Conservation (phyloP, 78 protist species). For the Protostelium mycophagum region DNA sequence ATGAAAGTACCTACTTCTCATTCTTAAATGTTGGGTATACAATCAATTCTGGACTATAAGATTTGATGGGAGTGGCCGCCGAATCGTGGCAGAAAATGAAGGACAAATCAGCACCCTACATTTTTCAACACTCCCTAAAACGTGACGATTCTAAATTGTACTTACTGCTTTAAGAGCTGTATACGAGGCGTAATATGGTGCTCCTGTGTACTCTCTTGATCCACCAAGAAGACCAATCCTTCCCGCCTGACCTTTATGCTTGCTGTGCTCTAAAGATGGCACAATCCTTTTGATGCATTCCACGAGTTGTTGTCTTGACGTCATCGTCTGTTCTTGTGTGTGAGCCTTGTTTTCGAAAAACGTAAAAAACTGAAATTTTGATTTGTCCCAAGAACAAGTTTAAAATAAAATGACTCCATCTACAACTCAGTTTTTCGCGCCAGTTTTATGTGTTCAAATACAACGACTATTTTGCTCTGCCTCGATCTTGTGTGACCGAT, state of each 20-base stretch:
- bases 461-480: no score
- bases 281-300: neutral
- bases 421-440: no score
- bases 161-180: neutral
- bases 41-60: conserved; percentile 51
- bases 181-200: conserved; percentile 31
- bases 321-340: neutral
- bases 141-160: neutral
- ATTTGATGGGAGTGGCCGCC: conserved; percentile 58
- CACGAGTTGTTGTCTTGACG: neutral
- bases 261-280: neutral
- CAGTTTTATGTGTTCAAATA: no score
- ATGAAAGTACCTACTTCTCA: conserved; percentile 16
- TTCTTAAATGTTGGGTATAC: conserved; percentile 41
- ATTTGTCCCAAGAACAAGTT: no score
- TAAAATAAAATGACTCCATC: no score
- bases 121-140: neutral
- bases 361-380: no score
- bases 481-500: no score
- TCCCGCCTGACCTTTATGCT: conserved; percentile 61
- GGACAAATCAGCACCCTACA: conserved; percentile 38
- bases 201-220: conserved; percentile 59
- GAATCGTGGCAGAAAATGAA: conserved; percentile 25
- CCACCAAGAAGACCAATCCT: conserved; percentile 49
- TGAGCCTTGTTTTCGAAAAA: no score